These are phyloP conservation scores for Mortierella sp. DNA, from an alignment of 371 early-diverging fungal genomes.

Conservation along the genomic window DNA sequence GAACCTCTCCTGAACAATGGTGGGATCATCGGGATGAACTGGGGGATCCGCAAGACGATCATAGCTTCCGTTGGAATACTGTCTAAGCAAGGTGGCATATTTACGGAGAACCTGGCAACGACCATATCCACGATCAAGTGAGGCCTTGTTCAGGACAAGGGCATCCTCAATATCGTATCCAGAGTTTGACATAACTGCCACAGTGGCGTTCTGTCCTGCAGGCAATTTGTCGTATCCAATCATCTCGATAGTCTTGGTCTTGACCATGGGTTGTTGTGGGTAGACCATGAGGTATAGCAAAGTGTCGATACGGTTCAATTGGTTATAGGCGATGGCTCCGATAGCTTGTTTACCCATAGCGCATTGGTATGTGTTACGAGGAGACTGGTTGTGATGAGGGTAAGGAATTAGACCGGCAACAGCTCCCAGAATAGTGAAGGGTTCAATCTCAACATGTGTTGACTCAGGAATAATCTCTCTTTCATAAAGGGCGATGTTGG, in stretches of 20 bases:
- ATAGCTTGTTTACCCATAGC: constrained; percentile 97
- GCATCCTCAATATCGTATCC: constrained; percentile 99
- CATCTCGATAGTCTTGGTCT: constrained; percentile 97
- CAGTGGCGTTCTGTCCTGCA: constrained; percentile 99
- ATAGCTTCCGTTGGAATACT: constrained; percentile 90
- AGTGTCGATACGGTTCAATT: constrained; percentile 97
- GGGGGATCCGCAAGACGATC: constrained; percentile 91
- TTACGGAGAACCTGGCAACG: constrained; percentile 97
- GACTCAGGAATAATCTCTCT: constrained; percentile 85
- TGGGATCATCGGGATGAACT: constrained; percentile 55
- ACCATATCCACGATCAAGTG: constrained; percentile 99
- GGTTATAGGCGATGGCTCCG: constrained; percentile 97
- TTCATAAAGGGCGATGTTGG: constrained; percentile 94
- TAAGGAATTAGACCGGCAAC: constrained; percentile 99
- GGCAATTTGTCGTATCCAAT: constrained; percentile 98
- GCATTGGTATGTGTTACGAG: constrained; percentile 67
- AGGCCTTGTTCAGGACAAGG: constrained; percentile 97
- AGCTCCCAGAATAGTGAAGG: constrained; percentile 97
- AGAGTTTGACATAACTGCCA: constrained; percentile 99
- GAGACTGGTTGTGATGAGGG: constrained; percentile 99
- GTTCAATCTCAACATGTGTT: constrained; percentile 99
- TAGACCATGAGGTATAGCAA: constrained; percentile 96
- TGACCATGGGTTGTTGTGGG: constrained; percentile 99
- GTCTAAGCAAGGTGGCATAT: constrained; percentile 81
- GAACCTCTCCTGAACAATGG: constrained; percentile 63